Percentiles rank a stretch among this genome's conserved stretches.
Evolutionary conservation across 345 rosid genomes (phyloP).

Genomic region (Eucalyptus cloeziana): DNA sequence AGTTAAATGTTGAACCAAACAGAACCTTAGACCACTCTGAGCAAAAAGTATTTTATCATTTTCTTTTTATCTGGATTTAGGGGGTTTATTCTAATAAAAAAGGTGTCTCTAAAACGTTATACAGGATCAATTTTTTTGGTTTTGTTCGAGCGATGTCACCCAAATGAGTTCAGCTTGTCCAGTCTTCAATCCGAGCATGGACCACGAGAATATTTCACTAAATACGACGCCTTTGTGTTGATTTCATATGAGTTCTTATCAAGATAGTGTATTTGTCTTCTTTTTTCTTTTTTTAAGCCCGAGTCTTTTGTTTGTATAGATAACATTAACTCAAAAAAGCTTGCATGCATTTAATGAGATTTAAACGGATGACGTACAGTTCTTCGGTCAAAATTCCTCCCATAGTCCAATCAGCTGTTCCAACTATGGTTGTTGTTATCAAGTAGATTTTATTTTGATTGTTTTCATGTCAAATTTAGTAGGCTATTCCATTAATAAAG

Average conservation of each 20-base stretch:
- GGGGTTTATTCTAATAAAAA: neutral
- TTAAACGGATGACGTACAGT: too few relatives aligned
- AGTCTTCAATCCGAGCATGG: neutral
- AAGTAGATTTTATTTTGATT: too few relatives aligned
- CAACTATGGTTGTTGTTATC: too few relatives aligned
- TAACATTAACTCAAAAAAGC: neutral
- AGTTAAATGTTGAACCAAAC: too few relatives aligned
- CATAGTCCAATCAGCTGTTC: neutral
- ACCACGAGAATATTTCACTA: neutral
- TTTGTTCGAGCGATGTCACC: neutral
- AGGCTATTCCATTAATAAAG: too few relatives aligned
- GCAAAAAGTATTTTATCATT: too few relatives aligned
- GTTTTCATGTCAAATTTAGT: too few relatives aligned
- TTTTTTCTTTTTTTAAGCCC: rapidly evolving
- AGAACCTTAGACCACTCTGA: rapidly evolving
- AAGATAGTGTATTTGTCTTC: neutral
- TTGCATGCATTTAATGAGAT: neutral
- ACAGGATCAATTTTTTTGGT: neutral
- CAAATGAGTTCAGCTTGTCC: neutral
- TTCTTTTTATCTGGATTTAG: neutral
- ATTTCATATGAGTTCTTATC: neutral
- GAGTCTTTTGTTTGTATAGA: neutral
- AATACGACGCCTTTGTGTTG: neutral
- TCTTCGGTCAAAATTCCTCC: rapidly evolving
- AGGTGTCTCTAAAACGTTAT: neutral